These are phyloP conservation scores for Plenodomus tracheiphilus DNA, from an alignment of 2,329 filamentous ascomycete genomes.

Conservation along the genomic window DNA sequence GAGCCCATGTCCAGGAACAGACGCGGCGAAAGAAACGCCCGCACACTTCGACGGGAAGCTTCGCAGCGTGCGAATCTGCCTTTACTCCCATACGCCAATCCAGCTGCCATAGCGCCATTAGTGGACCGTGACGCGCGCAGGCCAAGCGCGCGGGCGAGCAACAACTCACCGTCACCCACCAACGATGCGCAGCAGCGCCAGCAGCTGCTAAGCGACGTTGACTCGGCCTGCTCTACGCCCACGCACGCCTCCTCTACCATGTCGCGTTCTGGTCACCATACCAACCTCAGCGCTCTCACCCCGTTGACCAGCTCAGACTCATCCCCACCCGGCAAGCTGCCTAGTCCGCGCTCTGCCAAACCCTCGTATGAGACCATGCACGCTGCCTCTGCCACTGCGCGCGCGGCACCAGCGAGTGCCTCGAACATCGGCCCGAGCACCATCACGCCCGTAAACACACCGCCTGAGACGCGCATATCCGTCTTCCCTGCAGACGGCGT, in stretches of 20 bases:
- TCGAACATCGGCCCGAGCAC: conserved; percentile 51
- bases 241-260: conserved; percentile 66
- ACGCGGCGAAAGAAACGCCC: conserved; percentile 37
- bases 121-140: conserved; percentile 15
- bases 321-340: conserved; percentile 61
- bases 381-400: conserved; percentile 35
- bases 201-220: conserved; percentile 71
- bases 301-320: conserved; percentile 69
- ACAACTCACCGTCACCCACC: conserved; percentile 23
- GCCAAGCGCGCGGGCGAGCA: conserved; percentile 18
- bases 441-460: conserved; percentile 50
- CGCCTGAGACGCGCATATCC: conserved; percentile 49
- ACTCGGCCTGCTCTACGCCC: conserved; percentile 67
- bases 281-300: conserved; percentile 60
- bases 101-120: conserved; percentile 17
- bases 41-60: conserved; percentile 25
- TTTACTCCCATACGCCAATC: conserved; percentile 17
- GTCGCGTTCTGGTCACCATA: conserved; percentile 59
- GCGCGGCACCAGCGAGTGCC: conserved; percentile 37
- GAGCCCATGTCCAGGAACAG: conserved; percentile 63
- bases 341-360: conserved; percentile 56
- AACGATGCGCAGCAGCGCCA: conserved; percentile 47
- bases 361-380: conserved; percentile 42
- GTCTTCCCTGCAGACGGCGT: conserved; percentile 56
- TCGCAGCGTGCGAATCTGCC: conserved; percentile 31